Evolutionary conservation across 1,284 basidiomycete genomes (phyloP).

Genomic region (Trametes polyzona): DNA sequence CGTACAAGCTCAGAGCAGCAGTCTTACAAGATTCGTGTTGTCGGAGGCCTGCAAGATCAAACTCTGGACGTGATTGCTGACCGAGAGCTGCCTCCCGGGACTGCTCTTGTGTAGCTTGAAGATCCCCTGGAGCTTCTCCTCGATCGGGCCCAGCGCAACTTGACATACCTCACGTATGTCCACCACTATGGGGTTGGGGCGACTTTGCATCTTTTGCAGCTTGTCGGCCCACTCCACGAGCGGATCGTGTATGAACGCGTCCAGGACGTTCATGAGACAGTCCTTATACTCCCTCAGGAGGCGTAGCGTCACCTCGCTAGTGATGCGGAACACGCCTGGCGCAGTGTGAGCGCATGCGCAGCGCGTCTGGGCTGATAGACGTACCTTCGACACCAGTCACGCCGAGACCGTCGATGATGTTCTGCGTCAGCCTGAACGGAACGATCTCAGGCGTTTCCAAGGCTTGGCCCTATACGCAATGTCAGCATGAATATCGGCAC

Average conservation of each 20-base stretch:
- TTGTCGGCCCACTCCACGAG: constrained; percentile 90
- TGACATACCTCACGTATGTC: constrained; percentile 71
- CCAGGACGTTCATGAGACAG: constrained; percentile 93
- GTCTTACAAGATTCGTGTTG: constrained; percentile 71
- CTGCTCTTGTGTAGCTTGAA: constrained; percentile 64
- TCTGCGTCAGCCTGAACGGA: constrained; percentile 95
- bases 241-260: constrained; percentile 98
- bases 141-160: constrained; percentile 78
- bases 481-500: not conserved
- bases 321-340: constrained; percentile 87
- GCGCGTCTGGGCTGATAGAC: constrained; percentile 14
- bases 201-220: constrained; percentile 37
- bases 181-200: constrained; percentile 50
- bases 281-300: constrained; percentile 92
- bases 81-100: constrained; percentile 70
- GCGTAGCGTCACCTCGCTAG: constrained; percentile 91
- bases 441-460: constrained; percentile 93
- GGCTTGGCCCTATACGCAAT: constrained; percentile 68
- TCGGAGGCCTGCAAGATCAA: constrained; percentile 89
- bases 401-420: constrained; percentile 92
- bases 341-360: not conserved
- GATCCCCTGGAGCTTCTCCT: constrained; percentile 82
- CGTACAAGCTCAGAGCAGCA: constrained; percentile 27
- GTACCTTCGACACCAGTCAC: constrained; percentile 92
- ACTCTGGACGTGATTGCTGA: constrained; percentile 87